These are phyloP conservation scores for Gonapodya sp. DNA, from an alignment of 192 early-diverging fungal genomes.

Conservation along the genomic window DNA sequence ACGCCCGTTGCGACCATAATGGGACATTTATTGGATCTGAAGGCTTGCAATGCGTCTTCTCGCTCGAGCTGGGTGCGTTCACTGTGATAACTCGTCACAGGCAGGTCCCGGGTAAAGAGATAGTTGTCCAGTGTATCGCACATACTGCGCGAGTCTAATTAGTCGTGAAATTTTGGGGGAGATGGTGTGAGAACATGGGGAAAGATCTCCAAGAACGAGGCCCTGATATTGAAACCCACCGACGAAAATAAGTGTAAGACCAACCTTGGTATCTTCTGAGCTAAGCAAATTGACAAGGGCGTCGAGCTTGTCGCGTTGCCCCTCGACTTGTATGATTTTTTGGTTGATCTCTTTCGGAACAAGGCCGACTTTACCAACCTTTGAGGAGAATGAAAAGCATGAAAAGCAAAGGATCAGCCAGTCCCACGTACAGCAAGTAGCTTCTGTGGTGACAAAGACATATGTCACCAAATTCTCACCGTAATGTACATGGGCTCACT, in stretches of 20 bases:
- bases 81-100: constrained; percentile 5
- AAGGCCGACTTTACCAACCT: background rate
- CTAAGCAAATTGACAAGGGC: background rate
- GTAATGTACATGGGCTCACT: constrained; percentile 11
- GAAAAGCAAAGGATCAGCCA: too few species aligned
- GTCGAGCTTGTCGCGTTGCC: background rate
- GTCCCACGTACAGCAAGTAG: too few species aligned
- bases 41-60: constrained; percentile 10
- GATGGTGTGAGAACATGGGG: too few species aligned
- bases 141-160: background rate
- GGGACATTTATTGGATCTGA: constrained; percentile 2
- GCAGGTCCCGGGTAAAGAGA: background rate
- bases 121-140: constrained; percentile 1
- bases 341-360: background rate
- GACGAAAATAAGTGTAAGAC: background rate
- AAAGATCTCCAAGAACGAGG: too few species aligned
- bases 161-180: too few species aligned
- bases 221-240: too few species aligned
- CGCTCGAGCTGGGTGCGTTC: constrained; percentile 10
- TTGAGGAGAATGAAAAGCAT: too few species aligned
- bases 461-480: background rate
- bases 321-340: constrained; percentile 11
- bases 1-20: constrained; percentile 15
- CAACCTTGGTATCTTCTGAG: constrained; percentile 8
- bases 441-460: too few species aligned